Base-by-base conservation (phyloP, 768 basidiomycete species). In the Russula ochroleuca region DNA sequence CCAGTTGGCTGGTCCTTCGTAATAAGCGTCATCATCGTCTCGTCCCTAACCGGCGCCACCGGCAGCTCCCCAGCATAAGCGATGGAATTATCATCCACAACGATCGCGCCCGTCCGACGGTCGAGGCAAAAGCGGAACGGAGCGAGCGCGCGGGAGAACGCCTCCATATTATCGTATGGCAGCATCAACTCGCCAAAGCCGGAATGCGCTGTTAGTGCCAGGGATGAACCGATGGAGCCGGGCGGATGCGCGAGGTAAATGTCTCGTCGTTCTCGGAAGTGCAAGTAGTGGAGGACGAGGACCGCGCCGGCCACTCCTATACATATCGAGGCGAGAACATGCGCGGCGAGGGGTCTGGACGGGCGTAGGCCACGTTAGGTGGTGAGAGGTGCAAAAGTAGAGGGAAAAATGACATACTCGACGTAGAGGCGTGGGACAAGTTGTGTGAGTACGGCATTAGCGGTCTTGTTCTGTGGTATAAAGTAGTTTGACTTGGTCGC, bases 401-500 rank as follows among this genome's bases (percentile, higher is more conserved):
- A 48, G 17, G 19, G 45, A 10, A 23, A n/a, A 40, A 59, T 38
- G 28, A 76, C 85, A 53, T 69, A 88, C 87, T 87, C 81, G 40
- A 90, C 74, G 67, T 77, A 79, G 53, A 90, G 73, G 28, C 85
- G 78, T 23, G 81, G 78, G 17, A 77, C 69, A 13, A 80, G 67
- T 6, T 78, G 76, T 3, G 75, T 78, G 47, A 83, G 66, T 35
- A 70, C 61, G 8, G 80, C 80, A 15, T 73, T 59, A 7, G 84
- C 64, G 0, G 77, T 75, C 5, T 64, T 56, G 59, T 82, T 78
- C 7, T 69, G 60, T 1, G 72, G 61, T 8, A 84, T 70, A 67
- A 88, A 89, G 69, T 85, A 90, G n/a, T 82, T 78, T 1, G 78
- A 76, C 67, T 81, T 80, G 0, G 87, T 85, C 9, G 79, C 74